These are phyloP conservation scores for Apophysomyces trapeziformis DNA, from an alignment of 371 early-diverging fungal species.

Conservation along the genomic window DNA sequence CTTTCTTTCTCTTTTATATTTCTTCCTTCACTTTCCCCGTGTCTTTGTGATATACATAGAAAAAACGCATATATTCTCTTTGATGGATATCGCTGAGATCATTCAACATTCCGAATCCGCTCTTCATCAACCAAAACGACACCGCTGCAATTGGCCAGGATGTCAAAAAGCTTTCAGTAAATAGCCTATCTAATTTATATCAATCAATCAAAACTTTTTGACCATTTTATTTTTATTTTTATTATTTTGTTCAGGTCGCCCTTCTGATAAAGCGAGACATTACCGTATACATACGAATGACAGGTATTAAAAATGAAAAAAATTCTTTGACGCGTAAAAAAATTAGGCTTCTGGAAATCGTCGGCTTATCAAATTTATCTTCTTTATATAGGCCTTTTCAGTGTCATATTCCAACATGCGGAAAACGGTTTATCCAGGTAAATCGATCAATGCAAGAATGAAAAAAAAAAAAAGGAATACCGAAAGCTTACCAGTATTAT, in stretches of 20 bases:
- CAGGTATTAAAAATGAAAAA: slow-evolving; percentile 11
- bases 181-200: neutral
- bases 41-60: too few species aligned
- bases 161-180: slow-evolving; percentile 32
- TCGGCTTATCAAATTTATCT: neutral
- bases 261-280: slow-evolving; percentile 33
- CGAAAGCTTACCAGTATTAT: too few species aligned
- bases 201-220: neutral
- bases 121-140: slow-evolving; percentile 18
- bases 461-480: too few species aligned
- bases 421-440: slow-evolving; percentile 39
- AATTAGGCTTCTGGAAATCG: neutral
- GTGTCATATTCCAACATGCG: slow-evolving; percentile 25
- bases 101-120: slow-evolving; percentile 13
- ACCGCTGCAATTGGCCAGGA: slow-evolving; percentile 29
- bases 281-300: slow-evolving; percentile 39
- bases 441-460: neutral
- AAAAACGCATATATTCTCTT: neutral
- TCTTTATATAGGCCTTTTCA: slow-evolving; percentile 26
- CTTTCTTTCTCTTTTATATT: too few species aligned
- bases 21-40: too few species aligned
- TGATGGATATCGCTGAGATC: slow-evolving; percentile 29
- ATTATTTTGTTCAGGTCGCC: slow-evolving; percentile 18
- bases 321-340: neutral
- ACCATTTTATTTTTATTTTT: neutral